Base-by-base conservation (phyloP, 192 early-diverging fungal genomes). In the Backusella psychrophila region DNA sequence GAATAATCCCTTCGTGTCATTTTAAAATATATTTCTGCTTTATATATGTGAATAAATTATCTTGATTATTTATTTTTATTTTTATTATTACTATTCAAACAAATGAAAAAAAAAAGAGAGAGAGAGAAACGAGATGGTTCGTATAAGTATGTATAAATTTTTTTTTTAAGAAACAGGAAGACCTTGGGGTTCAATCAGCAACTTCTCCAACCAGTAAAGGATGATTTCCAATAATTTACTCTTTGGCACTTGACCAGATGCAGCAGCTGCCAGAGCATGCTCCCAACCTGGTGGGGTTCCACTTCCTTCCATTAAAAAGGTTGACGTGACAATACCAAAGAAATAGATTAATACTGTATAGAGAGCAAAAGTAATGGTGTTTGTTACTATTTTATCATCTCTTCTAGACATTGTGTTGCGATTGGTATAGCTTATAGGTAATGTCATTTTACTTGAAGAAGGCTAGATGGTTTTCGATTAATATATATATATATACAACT, bases 291-390 rank as follows among this genome's bases (percentile, higher is more conserved):
- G 77, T 12, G 53, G 75, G 21, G 34, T 69, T 38, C 35, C 35
- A 12, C 81, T 75, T 53, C 59, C 83, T 63, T 85, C 84, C 46
- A 85, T 76, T 21, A 85, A 71, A 71, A 85, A 85, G 0, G 83
- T 83, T 35, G 82, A 83, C 17, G 84, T 85, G 29, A 85, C 83
- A 49, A 85, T 85, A 21, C 84, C 84, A 73, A 85, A 85, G 59
- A 83, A 66, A 79, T 85, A 85, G 11, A 85, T 76, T 11, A 85
- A 69, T 17, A 85, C 79, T 14, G 84, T 85, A 70, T 85, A 85
- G 17, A 85, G 69, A 6, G 84, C 84, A 77, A 85, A 83, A 17
- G 84, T 85, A 17, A 83, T 70, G 9, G 84, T 85, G 34, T 75
- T 85, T 49, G 80, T 83, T 12, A 85, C 76, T n/a, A 83, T 76